A percentile compares a stretch with the other conserved stretches of the same genome.
phyloP scores from a whole-genome alignment of 352 stramenopile genomes.

The Phytopythium mirpurense region DNA sequence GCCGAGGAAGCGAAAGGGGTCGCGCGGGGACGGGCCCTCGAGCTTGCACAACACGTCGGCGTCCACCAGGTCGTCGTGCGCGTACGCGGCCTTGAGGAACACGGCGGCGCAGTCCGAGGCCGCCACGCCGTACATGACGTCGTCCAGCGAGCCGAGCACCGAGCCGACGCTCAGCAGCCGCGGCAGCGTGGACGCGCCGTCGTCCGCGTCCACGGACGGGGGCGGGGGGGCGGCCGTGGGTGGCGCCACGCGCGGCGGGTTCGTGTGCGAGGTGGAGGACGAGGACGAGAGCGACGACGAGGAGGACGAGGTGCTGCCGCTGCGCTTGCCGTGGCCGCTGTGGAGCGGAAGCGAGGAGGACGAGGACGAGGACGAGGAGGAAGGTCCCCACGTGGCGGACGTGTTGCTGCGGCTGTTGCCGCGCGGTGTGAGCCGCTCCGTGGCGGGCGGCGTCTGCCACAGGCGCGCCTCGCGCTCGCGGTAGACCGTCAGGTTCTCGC shows the following conservation, averaged over 20 bases:
- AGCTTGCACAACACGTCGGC: constrained; percentile 52
- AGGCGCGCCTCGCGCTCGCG: constrained; percentile 14
- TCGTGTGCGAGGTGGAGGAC: background rate
- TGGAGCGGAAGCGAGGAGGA: background rate
- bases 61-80: constrained; percentile 44
- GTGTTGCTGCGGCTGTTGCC: constrained; percentile 1
- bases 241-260: background rate
- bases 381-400: background rate
- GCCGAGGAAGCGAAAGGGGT: constrained; percentile 60
- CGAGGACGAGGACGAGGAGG: background rate
- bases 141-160: constrained; percentile 38
- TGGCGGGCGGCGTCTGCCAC: background rate
- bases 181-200: constrained; percentile 12
- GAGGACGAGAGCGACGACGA: constrained; percentile 3
- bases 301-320: constrained; percentile 2
- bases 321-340: constrained; percentile 1
- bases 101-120: constrained; percentile 50
- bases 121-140: constrained; percentile 56
- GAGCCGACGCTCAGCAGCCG: constrained; percentile 36
- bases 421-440: background rate
- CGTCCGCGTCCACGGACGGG: background rate
- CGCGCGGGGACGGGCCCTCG: constrained; percentile 39
- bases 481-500: constrained; percentile 26
- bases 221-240: background rate
- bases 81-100: constrained; percentile 43